phyloP scores from a whole-genome alignment of 257 asterid species.

The Solanum chiquidenum region DNA sequence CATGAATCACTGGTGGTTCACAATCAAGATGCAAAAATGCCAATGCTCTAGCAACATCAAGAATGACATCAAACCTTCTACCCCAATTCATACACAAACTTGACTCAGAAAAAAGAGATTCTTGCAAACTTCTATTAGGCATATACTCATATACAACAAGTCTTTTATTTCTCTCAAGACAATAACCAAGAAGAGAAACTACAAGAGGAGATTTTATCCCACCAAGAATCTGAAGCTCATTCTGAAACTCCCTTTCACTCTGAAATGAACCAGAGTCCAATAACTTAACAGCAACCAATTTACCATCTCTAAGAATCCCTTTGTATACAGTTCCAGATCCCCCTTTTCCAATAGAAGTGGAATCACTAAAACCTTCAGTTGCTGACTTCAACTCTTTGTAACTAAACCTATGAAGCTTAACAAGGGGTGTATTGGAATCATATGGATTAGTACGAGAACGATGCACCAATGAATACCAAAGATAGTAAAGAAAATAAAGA shows the following conservation, averaged over 20 bases:
- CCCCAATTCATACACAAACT: constrained; percentile 52
- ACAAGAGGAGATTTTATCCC: constrained; percentile 50
- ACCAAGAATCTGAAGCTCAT: constrained; percentile 77
- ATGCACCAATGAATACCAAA: constrained; percentile 58
- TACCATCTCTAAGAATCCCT: constrained; percentile 72
- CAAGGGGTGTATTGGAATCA: constrained; percentile 43
- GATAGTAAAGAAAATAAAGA: constrained; percentile 50
- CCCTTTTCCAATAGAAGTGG: constrained; percentile 77
- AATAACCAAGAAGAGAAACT: constrained; percentile 74
- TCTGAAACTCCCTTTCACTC: constrained; percentile 79
- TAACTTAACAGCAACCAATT: constrained; percentile 65
- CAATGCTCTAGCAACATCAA: constrained; percentile 72
- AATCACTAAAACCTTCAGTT: constrained; percentile 52
- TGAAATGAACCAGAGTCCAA: constrained; percentile 58
- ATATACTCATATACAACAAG: constrained; percentile 81
- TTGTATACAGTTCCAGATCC: constrained; percentile 87
- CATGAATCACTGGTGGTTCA: constrained; percentile 90
- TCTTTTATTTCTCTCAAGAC: constrained; percentile 53
- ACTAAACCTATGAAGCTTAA: constrained; percentile 65
- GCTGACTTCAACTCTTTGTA: constrained; percentile 70
- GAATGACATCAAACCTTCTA: constrained; percentile 57
- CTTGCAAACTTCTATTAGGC: constrained; percentile 89
- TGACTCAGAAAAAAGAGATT: constrained; percentile 56
- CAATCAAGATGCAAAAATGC: constrained; percentile 81
- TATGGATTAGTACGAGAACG: constrained; percentile 78